These are phyloP conservation scores for Pouteria glomerata DNA, from an alignment of 148 eudicot genomes.

Conservation along the genomic window DNA sequence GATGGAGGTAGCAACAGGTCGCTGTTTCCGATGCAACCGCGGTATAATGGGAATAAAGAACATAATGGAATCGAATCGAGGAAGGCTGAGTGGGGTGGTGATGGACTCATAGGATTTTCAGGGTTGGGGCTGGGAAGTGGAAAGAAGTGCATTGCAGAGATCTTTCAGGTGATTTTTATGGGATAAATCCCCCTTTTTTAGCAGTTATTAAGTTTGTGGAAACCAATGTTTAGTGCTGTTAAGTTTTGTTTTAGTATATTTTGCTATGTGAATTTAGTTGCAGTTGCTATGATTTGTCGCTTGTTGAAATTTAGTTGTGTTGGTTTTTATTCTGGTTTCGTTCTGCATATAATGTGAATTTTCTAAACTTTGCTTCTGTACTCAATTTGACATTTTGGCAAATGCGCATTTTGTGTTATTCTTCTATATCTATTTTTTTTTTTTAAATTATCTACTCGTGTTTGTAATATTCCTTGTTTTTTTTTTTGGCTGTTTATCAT, in stretches of 20 bases:
- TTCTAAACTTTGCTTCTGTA: neutral
- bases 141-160: slow-evolving; percentile 73
- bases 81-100: slow-evolving; percentile 58
- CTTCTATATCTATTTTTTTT: neutral
- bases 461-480: neutral
- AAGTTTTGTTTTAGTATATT: neutral
- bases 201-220: too few species aligned
- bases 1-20: slow-evolving; percentile 15
- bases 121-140: slow-evolving; percentile 63
- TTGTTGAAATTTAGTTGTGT: slow-evolving; percentile 9
- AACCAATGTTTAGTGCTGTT: too few species aligned
- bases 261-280: slow-evolving; percentile 1
- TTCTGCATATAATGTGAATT: neutral
- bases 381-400: neutral
- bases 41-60: slow-evolving; percentile 23
- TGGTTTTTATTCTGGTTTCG: too few species aligned
- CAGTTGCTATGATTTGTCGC: neutral
- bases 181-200: neutral
- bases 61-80: slow-evolving; percentile 28
- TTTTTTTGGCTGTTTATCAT: neutral
- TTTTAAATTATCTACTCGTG: too few species aligned
- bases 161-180: slow-evolving; percentile 54
- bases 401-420: neutral
- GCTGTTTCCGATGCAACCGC: slow-evolving; percentile 25
- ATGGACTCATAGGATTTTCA: slow-evolving; percentile 70